A percentile compares a stretch with the other conserved stretches of the same genome.
Conservation (phyloP, 2,329 filamentous ascomycete genomes). For the Aspergillus pseudoviridinutans region DNA sequence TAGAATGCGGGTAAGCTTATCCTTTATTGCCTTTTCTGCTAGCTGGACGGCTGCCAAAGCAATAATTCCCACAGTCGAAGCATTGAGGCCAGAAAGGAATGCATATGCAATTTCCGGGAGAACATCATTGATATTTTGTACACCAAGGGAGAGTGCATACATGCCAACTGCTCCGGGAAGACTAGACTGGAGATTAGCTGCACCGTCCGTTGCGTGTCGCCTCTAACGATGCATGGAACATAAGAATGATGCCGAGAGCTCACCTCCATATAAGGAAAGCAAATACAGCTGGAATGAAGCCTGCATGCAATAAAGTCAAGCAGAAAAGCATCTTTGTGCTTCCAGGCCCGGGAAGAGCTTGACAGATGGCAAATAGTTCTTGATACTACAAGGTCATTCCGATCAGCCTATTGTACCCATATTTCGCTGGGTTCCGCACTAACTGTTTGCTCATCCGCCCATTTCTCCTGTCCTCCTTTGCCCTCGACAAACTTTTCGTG, state of each 20-base stretch:
- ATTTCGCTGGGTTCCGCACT: constrained; percentile 13
- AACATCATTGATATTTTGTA: constrained; percentile 55
- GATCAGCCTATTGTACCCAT: not conserved
- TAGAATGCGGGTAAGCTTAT: constrained; percentile 58
- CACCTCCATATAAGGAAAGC: constrained; percentile 64
- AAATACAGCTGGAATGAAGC: constrained; percentile 54
- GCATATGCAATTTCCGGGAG: constrained; percentile 64
- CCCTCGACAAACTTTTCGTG: constrained; percentile 58
- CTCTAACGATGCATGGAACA: not conserved
- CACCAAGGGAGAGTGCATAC: constrained; percentile 63
- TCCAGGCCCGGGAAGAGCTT: constrained; percentile 63
- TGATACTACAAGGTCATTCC: constrained; percentile 52
- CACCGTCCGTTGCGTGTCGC: not conserved
- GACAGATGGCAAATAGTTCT: constrained; percentile 66
- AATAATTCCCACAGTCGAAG: constrained; percentile 68
- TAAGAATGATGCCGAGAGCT: constrained; percentile 6
- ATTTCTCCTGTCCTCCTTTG: constrained; percentile 45
- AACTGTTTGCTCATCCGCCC: constrained; percentile 68
- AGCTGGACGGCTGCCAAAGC: constrained; percentile 66
- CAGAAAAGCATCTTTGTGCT: constrained; percentile 71
- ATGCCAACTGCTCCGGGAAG: constrained; percentile 68
- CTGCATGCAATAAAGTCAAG: constrained; percentile 61
- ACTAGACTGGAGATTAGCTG: constrained; percentile 31
- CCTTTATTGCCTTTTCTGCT: constrained; percentile 63
- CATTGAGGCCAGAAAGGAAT: constrained; percentile 67